Conservation (phyloP, 169 alveolate species). For the Cryptosporidium parvum region DNA sequence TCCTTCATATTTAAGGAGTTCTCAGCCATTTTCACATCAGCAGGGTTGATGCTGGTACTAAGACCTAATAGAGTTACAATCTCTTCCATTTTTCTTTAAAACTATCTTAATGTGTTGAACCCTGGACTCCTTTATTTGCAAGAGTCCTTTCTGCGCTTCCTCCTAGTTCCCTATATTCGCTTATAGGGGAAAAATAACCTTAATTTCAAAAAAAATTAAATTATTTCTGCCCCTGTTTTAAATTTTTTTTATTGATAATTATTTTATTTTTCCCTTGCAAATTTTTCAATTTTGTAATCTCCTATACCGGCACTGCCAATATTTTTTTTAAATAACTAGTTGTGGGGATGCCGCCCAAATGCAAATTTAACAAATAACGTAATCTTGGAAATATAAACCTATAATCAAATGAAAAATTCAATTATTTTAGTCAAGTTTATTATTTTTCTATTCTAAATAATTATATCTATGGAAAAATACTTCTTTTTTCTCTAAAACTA, state of each 20-base stretch:
- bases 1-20: conserved; percentile 51
- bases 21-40: conserved; percentile 65
- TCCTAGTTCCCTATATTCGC: background rate
- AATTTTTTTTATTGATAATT: background rate
- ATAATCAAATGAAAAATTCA: background rate
- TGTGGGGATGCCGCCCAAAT: conserved; percentile 71
- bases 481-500: background rate
- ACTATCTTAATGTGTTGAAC: background rate
- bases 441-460: background rate
- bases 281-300: background rate
- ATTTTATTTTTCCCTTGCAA: background rate
- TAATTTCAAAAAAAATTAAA: conserved; percentile 15
- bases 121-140: background rate
- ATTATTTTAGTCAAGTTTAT: background rate
- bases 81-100: conserved; percentile 39
- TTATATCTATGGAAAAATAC: background rate
- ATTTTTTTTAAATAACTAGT: background rate
- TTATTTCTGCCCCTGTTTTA: conserved; percentile 17
- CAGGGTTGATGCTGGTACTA: conserved; percentile 66
- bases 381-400: background rate
- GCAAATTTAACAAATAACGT: conserved; percentile 24
- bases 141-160: conserved; percentile 12
- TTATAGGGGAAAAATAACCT: background rate
- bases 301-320: conserved; percentile 34
- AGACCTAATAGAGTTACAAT: conserved; percentile 32